Base-by-base conservation (phyloP, 106 monocot species). In the Dendrobium chrysotoxum region DNA sequence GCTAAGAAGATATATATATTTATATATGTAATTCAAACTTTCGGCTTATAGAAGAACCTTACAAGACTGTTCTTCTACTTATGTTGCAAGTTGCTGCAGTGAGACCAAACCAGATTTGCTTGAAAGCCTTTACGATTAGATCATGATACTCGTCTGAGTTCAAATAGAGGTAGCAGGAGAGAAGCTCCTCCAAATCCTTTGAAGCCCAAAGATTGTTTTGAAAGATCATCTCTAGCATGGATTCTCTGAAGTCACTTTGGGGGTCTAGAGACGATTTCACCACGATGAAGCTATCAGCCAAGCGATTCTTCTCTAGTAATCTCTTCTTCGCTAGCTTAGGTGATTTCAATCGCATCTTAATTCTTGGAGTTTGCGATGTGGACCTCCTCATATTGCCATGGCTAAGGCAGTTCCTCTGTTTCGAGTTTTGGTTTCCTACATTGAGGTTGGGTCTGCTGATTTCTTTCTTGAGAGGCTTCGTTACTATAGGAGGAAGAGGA, bases 61-160 rank as follows among this genome's bases (percentile, higher is more conserved):
- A 44, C 44, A 44, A 44, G 6, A 44, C 0, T 6, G 9, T 35
- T 35, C 35, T 35, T 44, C 50, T 50, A 50, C 50, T 50, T 50
- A 15, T 50, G 15, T 50, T 15, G 11, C 50, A 50, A 15, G 50
- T 50, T 50, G 13, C 11, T 13, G 50, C 50, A 50, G 41, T 21
- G 4, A 42, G 74, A 74, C 85, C 82, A 57, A 86, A 84, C 91
- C 89, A 93, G 26, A 93, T 81, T 75, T 91, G 86, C 81, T 92
- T 75, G 83, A 93, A 93, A 50, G 86, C 91, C 80, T 93, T 78
- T 9, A 93, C 85, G 45, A 93, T 91, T 15, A 93, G 50, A 25
- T 79, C 89, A 31, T 93, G 93, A 75, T 91, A 88, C 82, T 93
- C 91, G 64, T 75, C 25, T 7, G 93, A 87, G 68, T 93, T 93